Percentiles rank a stretch among this genome's conserved stretches.
Evolutionary conservation across 257 asterid genomes (phyloP).

Genomic region (Thymus quinquecostatus): DNA sequence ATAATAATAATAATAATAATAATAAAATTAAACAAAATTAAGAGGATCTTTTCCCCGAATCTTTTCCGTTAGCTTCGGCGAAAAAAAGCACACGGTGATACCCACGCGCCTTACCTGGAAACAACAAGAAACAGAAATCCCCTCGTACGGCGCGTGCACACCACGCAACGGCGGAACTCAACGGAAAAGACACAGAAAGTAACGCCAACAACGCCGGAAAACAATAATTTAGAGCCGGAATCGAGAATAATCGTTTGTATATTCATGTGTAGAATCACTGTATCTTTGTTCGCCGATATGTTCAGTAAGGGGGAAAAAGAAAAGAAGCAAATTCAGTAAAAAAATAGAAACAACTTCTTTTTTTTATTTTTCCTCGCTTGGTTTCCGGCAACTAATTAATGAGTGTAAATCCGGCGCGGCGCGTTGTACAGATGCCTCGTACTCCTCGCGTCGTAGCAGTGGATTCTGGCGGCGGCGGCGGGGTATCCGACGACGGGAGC

Average conservation of each 20-base stretch:
- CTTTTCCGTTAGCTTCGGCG: background rate
- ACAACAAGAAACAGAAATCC: background rate
- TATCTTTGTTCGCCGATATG: background rate
- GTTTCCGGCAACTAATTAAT: constrained; percentile 25
- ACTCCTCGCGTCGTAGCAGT: constrained; percentile 30
- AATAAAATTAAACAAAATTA: background rate
- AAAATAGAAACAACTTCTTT: constrained; percentile 30
- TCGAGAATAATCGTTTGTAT: constrained; percentile 7
- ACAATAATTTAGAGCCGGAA: background rate
- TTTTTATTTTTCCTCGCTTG: background rate
- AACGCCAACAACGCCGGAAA: background rate
- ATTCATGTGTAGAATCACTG: constrained; percentile 28
- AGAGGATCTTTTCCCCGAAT: background rate
- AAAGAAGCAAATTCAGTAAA: constrained; percentile 24
- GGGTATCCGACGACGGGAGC: constrained; percentile 38
- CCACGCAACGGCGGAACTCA: constrained; percentile 15
- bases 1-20: too few relatives aligned
- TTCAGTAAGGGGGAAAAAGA: constrained; percentile 4
- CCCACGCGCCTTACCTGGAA: constrained; percentile 28
- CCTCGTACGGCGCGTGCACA: constrained; percentile 24
- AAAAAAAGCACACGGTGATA: background rate
- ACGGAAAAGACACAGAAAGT: background rate
- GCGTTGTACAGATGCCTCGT: constrained; percentile 30
- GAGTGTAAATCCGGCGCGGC: constrained; percentile 34
- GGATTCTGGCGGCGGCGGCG: constrained; percentile 28